Evolutionary conservation across 495 filamentous ascomycete species (phyloP).

Genomic region (Aspergillus avenaceus): DNA sequence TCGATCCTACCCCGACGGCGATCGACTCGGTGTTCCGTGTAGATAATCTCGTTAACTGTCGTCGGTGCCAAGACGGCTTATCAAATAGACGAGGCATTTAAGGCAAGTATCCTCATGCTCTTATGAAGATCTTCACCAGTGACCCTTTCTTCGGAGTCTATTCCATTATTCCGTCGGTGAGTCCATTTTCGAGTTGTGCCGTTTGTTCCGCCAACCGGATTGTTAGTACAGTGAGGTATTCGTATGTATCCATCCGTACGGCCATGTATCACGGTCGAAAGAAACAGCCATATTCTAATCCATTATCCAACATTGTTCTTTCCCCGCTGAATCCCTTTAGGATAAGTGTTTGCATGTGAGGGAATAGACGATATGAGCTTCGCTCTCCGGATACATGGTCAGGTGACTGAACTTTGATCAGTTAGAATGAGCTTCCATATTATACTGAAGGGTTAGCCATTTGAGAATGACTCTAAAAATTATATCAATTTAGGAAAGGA

Average conservation of each 20-base stretch:
- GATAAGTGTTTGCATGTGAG: too few species aligned
- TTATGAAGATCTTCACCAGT: slow-evolving; percentile 8
- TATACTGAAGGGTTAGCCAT: too few species aligned
- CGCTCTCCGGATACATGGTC: not conserved
- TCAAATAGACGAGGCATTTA: not conserved
- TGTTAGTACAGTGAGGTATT: not conserved
- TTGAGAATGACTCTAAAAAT: too few species aligned
- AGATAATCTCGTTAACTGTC: not conserved
- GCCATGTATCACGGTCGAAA: slow-evolving; percentile 4
- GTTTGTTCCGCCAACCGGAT: not conserved
- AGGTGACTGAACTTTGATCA: not conserved
- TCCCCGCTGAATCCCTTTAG: too few species aligned
- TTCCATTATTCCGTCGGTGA: not conserved
- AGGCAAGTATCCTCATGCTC: not conserved
- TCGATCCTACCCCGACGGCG: not conserved
- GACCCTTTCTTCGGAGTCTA: not conserved
- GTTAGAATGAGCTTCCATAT: not conserved
- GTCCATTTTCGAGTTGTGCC: not conserved
- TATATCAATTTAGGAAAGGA: too few species aligned
- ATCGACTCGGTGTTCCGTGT: slow-evolving; percentile 1
- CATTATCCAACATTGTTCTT: not conserved
- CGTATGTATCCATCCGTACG: slow-evolving; percentile 6
- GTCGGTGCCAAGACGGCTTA: slow-evolving; percentile 12
- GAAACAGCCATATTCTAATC: not conserved
- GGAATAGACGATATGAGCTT: not conserved